Conservation (phyloP, 176 grass and related monocot genomes). For the Luzula sylvatica region DNA sequence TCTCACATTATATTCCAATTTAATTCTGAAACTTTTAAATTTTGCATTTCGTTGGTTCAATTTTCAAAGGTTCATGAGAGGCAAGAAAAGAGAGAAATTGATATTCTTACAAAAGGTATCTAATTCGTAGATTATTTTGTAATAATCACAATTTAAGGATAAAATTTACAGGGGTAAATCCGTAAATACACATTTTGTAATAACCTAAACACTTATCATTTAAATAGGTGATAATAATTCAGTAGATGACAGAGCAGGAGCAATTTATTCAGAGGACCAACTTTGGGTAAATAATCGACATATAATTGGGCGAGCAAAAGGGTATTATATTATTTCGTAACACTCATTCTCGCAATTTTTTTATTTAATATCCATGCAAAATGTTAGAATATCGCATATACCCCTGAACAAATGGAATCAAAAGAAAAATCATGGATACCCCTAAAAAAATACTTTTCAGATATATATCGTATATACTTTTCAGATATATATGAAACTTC, state of each 20-base stretch:
- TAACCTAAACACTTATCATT: too few relatives aligned
- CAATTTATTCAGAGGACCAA: slow-evolving; percentile 11
- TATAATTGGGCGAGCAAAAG: slow-evolving; percentile 23
- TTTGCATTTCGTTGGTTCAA: slow-evolving; percentile 1
- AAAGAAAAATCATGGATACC: too few relatives aligned
- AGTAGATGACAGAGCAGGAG: slow-evolving; percentile 14
- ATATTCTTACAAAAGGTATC: slow-evolving; percentile 28
- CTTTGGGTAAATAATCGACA: slow-evolving; percentile 21
- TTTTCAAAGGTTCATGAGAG: slow-evolving; percentile 18
- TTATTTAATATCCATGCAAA: neutral
- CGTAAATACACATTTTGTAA: neutral
- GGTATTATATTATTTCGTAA: too few relatives aligned
- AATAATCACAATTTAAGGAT: neutral
- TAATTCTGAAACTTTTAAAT: too few relatives aligned
- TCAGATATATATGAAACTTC: too few relatives aligned
- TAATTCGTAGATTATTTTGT: neutral
- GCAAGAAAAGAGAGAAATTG: slow-evolving; percentile 11
- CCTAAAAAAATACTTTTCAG: neutral
- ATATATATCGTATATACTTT: neutral
- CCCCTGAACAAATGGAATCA: too few relatives aligned
- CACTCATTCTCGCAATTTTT: too few relatives aligned
- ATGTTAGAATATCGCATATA: too few relatives aligned
- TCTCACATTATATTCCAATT: too few relatives aligned
- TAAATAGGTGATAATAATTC: slow-evolving; percentile 17
- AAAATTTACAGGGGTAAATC: neutral